A percentile compares a stretch with the other conserved stretches of the same genome.
Evolutionary conservation across 371 early-diverging fungal genomes (phyloP).

Genomic region (Mucor velutinosus): DNA sequence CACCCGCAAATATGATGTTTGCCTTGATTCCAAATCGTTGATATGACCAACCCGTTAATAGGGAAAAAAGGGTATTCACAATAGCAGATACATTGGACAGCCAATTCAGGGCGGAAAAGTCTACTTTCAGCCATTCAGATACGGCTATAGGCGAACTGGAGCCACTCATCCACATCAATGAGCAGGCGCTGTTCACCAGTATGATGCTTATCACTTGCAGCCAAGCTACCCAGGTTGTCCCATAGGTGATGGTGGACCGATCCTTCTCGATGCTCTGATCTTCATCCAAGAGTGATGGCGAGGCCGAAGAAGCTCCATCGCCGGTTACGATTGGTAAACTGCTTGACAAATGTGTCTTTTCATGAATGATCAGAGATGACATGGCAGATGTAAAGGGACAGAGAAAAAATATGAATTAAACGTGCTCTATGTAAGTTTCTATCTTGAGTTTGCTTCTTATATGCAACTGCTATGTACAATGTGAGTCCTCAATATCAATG

Average conservation of each 20-base stretch:
- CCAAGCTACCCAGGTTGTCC: slow-evolving; percentile 28
- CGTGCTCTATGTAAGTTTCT: not conserved
- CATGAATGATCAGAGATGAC: not conserved
- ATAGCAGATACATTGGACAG: slow-evolving; percentile 42
- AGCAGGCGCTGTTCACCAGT: slow-evolving; percentile 27
- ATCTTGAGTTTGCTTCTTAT: not conserved
- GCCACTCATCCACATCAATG: slow-evolving; percentile 38
- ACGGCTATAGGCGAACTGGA: slow-evolving; percentile 27
- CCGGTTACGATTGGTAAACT: not conserved
- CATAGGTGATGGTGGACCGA: not conserved
- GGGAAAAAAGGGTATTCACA: slow-evolving; percentile 29
- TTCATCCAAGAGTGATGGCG: not conserved
- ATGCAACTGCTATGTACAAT: not conserved
- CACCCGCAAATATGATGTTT: slow-evolving; percentile 27
- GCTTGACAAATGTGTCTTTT: not conserved
- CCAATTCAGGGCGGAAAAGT: slow-evolving; percentile 36
- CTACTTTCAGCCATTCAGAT: slow-evolving; percentile 33
- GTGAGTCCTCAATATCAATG: not conserved
- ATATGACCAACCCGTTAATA: slow-evolving; percentile 37
- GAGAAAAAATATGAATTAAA: not conserved
- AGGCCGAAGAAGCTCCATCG: not conserved
- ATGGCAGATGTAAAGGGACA: not conserved
- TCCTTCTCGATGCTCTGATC: not conserved
- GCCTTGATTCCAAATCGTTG: slow-evolving; percentile 38
- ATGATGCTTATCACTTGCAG: slow-evolving; percentile 16